Conservation (phyloP, 73 alveolate species). For the Urostyla sp. region DNA sequence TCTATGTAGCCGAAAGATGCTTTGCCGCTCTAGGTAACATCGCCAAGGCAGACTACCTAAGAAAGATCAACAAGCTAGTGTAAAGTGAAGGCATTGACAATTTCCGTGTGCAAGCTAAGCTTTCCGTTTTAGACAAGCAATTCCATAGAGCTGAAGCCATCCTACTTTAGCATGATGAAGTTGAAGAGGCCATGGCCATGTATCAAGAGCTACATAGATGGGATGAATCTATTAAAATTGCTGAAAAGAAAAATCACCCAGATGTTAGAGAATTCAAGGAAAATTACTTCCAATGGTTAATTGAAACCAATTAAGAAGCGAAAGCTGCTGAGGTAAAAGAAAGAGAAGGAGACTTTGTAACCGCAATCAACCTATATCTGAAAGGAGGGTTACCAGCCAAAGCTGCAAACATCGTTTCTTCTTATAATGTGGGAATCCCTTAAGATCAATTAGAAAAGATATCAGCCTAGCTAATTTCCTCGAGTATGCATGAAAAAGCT, state of each 20-base stretch:
- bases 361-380: constrained; percentile 98
- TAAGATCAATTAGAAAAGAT: constrained; percentile 94
- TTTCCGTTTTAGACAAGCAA: constrained; percentile 98
- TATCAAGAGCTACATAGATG: constrained; percentile 99
- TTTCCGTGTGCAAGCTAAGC: constrained; percentile 98
- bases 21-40: constrained; percentile 99
- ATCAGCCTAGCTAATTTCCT: constrained; percentile 87
- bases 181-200: constrained; percentile 99
- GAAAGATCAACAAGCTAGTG: constrained; percentile 84
- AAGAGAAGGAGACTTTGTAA: constrained; percentile 98
- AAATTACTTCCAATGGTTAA: constrained; percentile 98
- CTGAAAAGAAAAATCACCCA: constrained; percentile 99
- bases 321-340: constrained; percentile 99
- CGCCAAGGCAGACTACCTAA: constrained; percentile 94
- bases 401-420: constrained; percentile 98
- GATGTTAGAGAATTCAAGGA: constrained; percentile 96
- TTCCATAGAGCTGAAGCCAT: constrained; percentile 99
- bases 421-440: constrained; percentile 94
- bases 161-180: constrained; percentile 96
- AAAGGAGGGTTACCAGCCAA: constrained; percentile 99
- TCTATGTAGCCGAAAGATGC: constrained; percentile 99
- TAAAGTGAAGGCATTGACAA: constrained; percentile 94
- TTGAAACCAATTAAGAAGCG: constrained; percentile 97
- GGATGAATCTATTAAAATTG: constrained; percentile 99
- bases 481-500: constrained; percentile 99